Evolutionary conservation across 2,329 filamentous ascomycete species (phyloP).

Genomic region (Scedosporium minutisporum): DNA sequence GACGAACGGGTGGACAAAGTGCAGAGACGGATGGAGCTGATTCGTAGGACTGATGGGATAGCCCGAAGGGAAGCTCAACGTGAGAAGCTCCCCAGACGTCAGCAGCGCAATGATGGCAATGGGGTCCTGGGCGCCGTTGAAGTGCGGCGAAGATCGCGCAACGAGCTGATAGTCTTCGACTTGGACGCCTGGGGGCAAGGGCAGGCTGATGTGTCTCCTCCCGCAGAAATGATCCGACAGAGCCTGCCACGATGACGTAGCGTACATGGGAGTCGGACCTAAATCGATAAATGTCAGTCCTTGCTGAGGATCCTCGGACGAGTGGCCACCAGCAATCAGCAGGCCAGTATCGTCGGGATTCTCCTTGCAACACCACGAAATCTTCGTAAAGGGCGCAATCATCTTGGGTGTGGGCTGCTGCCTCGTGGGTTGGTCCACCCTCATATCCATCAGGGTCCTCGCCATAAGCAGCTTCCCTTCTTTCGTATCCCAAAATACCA

Average conservation of each 20-base stretch:
- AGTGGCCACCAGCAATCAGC: constrained; percentile 72
- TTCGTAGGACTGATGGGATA: constrained; percentile 88
- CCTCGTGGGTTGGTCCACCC: constrained; percentile 58
- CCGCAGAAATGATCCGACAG: constrained; percentile 69
- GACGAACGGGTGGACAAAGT: constrained; percentile 84
- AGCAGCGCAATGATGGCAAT: constrained; percentile 73
- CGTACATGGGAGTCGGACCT: constrained; percentile 79
- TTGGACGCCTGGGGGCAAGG: constrained; percentile 67
- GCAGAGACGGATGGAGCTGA: constrained; percentile 78
- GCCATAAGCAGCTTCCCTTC: constrained; percentile 79
- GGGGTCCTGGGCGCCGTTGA: constrained; percentile 79
- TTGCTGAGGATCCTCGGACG: constrained; percentile 56
- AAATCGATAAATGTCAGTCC: constrained; percentile 85
- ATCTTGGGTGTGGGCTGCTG: constrained; percentile 42
- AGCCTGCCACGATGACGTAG: constrained; percentile 82
- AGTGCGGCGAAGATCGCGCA: constrained; percentile 75
- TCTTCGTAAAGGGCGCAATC: constrained; percentile 65
- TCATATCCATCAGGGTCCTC: constrained; percentile 63
- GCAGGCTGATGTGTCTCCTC: constrained; percentile 62
- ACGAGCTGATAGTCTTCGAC: constrained; percentile 75
- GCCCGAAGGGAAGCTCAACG: constrained; percentile 84
- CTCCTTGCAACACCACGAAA: constrained; percentile 88
- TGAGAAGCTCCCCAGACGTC: constrained; percentile 79
- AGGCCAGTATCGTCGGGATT: constrained; percentile 91
- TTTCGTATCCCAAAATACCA: constrained; percentile 91